Conservation (phyloP, 2,329 filamentous ascomycete species). For the Chaetomium strumarium region DNA sequence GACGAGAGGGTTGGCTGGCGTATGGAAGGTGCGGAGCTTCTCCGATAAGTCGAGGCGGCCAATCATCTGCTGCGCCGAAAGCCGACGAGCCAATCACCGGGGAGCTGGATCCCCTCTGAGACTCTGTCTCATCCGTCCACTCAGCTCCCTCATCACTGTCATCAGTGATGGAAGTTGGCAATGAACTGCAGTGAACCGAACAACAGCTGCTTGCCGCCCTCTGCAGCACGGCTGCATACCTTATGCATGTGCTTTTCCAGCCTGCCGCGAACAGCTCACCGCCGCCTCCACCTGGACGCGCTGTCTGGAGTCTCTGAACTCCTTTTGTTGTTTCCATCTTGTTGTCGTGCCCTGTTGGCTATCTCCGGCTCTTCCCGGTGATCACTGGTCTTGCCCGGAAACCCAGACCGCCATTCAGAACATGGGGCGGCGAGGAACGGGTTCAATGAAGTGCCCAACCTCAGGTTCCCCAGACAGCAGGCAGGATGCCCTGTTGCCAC, state of each 20-base stretch:
- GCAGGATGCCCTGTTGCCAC: background rate
- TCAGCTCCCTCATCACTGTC: too few relatives aligned
- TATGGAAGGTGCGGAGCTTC: conserved; percentile 4
- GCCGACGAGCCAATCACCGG: conserved; percentile 15
- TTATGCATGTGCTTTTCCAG: background rate
- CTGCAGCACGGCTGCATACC: conserved; percentile 15
- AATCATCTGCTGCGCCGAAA: conserved; percentile 6
- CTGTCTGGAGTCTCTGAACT: conserved; percentile 1
- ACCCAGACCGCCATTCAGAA: conserved; percentile 10
- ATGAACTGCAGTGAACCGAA: too few relatives aligned
- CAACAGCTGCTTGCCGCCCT: conserved; percentile 6
- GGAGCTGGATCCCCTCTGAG: background rate
- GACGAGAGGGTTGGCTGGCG: conserved; percentile 2
- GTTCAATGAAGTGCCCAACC: background rate
- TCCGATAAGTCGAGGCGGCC: conserved; percentile 18
- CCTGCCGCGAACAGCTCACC: conserved; percentile 12
- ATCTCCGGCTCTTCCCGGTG: background rate
- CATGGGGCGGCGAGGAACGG: background rate
- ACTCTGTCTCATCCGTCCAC: background rate
- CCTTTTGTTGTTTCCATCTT: background rate
- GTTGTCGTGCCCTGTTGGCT: too few relatives aligned
- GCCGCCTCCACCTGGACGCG: conserved; percentile 4
- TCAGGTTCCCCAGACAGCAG: background rate
- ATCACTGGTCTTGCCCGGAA: background rate
- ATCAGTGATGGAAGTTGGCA: too few relatives aligned